Evolutionary conservation across 352 stramenopile genomes (phyloP).

Genomic region (Pilasporangium apinafurcum): DNA sequence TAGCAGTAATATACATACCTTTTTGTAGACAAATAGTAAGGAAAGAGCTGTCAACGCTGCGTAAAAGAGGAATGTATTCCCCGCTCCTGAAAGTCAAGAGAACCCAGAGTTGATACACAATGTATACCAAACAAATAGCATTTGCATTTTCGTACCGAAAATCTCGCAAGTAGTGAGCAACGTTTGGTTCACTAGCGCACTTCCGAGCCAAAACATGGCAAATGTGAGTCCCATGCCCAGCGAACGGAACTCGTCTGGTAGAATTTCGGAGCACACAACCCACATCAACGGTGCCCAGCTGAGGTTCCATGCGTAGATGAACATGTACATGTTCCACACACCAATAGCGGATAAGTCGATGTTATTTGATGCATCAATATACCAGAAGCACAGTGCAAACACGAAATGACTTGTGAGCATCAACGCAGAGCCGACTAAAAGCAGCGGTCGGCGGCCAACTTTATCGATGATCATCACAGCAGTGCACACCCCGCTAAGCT

Average conservation of each 20-base stretch:
- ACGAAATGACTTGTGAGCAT: conserved; percentile 47
- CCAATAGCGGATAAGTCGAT: conserved; percentile 26
- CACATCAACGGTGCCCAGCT: conserved; percentile 75
- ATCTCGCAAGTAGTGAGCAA: conserved; percentile 48
- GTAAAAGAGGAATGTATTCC: conserved; percentile 54
- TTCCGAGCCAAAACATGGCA: conserved; percentile 64
- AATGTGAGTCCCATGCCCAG: conserved; percentile 70
- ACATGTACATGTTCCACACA: conserved; percentile 58
- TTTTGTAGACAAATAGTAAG: conserved; percentile 46
- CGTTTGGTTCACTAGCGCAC: conserved; percentile 62
- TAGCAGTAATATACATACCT: conserved; percentile 15
- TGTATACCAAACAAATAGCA: background rate
- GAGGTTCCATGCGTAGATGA: conserved; percentile 73
- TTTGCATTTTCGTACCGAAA: conserved; percentile 21
- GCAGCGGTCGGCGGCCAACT: conserved; percentile 47
- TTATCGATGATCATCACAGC: conserved; percentile 45
- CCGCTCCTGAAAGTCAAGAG: conserved; percentile 12
- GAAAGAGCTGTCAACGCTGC: conserved; percentile 26
- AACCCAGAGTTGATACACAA: background rate
- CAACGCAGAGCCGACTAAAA: conserved; percentile 44
- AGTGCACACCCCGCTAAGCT: conserved; percentile 53
- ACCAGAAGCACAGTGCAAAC: conserved; percentile 52
- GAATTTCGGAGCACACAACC: conserved; percentile 61
- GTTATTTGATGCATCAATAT: conserved; percentile 12
- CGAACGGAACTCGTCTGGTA: conserved; percentile 64